These are phyloP conservation scores for Starmerella vitae DNA, from an alignment of 805 yeast genomes.

Conservation along the genomic window DNA sequence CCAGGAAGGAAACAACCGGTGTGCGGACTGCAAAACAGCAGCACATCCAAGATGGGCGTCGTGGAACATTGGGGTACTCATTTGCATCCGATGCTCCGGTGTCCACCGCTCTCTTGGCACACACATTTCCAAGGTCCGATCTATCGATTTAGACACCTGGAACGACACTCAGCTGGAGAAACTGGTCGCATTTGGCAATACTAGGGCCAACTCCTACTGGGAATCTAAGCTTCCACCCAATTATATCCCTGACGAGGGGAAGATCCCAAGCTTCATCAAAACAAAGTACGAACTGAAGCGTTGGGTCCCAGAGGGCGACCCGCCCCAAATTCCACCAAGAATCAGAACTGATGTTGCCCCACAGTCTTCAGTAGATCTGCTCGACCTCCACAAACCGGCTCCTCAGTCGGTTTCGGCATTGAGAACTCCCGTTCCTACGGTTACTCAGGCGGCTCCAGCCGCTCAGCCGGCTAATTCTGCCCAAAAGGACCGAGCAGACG, in stretches of 20 bases:
- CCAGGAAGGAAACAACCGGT: conserved; percentile 61
- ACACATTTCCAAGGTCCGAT: conserved; percentile 82
- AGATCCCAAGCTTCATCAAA: conserved; percentile 77
- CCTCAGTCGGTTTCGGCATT: no score
- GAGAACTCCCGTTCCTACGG: no score
- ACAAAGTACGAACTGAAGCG: conserved; percentile 84
- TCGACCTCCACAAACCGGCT: conserved; percentile 12
- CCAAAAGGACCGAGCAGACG: conserved; percentile 50
- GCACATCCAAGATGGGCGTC: conserved; percentile 96
- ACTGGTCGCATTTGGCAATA: conserved; percentile 80
- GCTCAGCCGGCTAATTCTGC: conserved; percentile 2
- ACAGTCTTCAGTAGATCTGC: conserved; percentile 16
- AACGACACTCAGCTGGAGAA: conserved; percentile 77
- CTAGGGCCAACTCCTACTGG: conserved; percentile 68
- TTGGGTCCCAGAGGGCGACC: conserved; percentile 48
- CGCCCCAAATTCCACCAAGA: conserved; percentile 6
- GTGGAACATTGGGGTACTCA: conserved; percentile 86
- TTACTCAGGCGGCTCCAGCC: not conserved
- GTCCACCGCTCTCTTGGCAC: conserved; percentile 93
- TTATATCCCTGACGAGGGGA: conserved; percentile 69
- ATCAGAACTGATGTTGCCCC: not conserved
- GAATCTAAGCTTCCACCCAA: conserved; percentile 59
- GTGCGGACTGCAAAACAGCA: conserved; percentile 86
- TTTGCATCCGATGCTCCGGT: conserved; percentile 87
- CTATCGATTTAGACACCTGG: conserved; percentile 94